Conservation (phyloP, 768 basidiomycete genomes). For the Aureoboletus auriporus region DNA sequence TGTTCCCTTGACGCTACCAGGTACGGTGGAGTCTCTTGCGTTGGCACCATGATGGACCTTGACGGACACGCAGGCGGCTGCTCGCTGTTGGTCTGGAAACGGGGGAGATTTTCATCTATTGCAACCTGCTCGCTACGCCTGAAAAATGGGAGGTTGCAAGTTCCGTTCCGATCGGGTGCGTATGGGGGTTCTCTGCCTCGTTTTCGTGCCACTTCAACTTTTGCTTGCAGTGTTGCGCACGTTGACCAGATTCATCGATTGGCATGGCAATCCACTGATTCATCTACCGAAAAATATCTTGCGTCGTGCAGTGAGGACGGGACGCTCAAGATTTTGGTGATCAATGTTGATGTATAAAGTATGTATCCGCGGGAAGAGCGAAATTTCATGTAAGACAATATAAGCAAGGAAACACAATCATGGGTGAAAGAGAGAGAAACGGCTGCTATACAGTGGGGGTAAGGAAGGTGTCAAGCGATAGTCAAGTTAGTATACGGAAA, state of each 20-base stretch:
- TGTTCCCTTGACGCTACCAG: slow-evolving; percentile 36
- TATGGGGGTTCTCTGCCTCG: slow-evolving; percentile 2
- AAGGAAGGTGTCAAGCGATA: slow-evolving; percentile 33
- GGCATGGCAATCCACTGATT: slow-evolving; percentile 62
- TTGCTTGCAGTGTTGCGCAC: slow-evolving; percentile 58
- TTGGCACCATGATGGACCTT: not conserved
- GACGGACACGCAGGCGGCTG: slow-evolving; percentile 36
- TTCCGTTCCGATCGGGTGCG: slow-evolving; percentile 52
- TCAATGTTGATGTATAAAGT: slow-evolving; percentile 52
- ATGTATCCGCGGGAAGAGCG: slow-evolving; percentile 25
- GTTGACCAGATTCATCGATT: slow-evolving; percentile 75
- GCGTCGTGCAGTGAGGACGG: slow-evolving; percentile 93
- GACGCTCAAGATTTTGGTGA: slow-evolving; percentile 72
- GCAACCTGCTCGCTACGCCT: slow-evolving; percentile 28
- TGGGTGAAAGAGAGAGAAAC: slow-evolving; percentile 16
- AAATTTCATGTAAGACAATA: slow-evolving; percentile 27
- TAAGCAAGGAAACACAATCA: slow-evolving; percentile 18
- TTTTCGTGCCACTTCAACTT: not conserved
- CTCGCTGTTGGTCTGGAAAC: slow-evolving; percentile 85
- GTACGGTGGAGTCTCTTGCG: slow-evolving; percentile 30
- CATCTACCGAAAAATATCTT: slow-evolving; percentile 42
- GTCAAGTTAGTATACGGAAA: slow-evolving; percentile 50
- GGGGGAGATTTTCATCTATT: slow-evolving; percentile 68
- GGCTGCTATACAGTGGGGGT: slow-evolving; percentile 68
- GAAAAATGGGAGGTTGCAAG: slow-evolving; percentile 45